A percentile compares a stretch with the other conserved stretches of the same genome.
Evolutionary conservation across 1,284 basidiomycete genomes (phyloP).

Genomic region (Coniferiporia sulphurascens): DNA sequence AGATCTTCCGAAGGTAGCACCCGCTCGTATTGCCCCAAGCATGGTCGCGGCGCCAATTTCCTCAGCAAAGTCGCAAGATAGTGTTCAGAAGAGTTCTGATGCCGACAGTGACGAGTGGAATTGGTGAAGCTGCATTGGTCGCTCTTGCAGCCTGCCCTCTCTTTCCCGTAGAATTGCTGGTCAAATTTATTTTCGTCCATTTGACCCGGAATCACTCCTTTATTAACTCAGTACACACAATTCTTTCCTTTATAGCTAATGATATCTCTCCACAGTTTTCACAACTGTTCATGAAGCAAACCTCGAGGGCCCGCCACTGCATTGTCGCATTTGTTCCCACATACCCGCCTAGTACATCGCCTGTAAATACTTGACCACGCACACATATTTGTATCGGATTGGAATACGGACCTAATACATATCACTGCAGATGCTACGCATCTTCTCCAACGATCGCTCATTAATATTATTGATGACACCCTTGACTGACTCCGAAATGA

Average conservation of each 20-base stretch:
- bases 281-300: neutral
- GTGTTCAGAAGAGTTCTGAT: slow-evolving; percentile 17
- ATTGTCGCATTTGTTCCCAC: neutral
- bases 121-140: slow-evolving; percentile 36
- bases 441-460: too few species aligned
- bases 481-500: too few species aligned
- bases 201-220: neutral
- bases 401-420: neutral
- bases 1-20: slow-evolving; percentile 19
- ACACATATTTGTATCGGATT: neutral
- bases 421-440: neutral
- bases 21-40: slow-evolving; percentile 17
- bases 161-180: neutral
- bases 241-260: neutral
- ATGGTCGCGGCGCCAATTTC: slow-evolving; percentile 9
- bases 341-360: neutral
- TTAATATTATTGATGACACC: too few species aligned
- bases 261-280: neutral
- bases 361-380: neutral
- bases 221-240: too few species aligned
- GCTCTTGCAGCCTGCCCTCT: too few species aligned
- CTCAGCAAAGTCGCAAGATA: slow-evolving; percentile 19
- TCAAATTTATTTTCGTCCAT: neutral
- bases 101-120: slow-evolving; percentile 60
- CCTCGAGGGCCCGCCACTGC: neutral